Evolutionary conservation across 768 basidiomycete genomes (phyloP), one percentile per base, ranked within the genome.

Genomic region (Cystofilobasidium ferigula): DNA sequence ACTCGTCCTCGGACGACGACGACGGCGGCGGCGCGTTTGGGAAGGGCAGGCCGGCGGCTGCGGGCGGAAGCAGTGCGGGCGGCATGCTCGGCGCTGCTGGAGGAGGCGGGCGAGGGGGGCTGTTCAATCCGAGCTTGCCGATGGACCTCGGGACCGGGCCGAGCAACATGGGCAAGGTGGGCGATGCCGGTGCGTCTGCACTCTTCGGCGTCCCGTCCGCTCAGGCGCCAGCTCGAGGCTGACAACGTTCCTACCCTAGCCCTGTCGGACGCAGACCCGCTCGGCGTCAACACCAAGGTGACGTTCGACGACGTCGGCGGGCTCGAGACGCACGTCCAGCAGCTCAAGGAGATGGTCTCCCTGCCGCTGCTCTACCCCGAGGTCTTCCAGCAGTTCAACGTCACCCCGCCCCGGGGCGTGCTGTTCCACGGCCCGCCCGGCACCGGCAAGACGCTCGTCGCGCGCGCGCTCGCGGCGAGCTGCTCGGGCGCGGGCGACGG

Each of bases 341-440:
- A 91, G 10, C 78, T 98, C 67, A 98, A 97, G 78, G 95, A 99
- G 75, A 98, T 99, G 95, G 97, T 97, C 0, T 80, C 97, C 12
- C 81, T 99, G 0, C 95, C 95, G 1, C 79, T 99, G 0, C 78
- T 97, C 28, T 98, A 99, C 74, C 95, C 95, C 0, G 95, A 99
- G 76, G 85, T 99, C 18, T 98, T 98, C 74, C 89, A 93, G 70
- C 84, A 85, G 57, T 94, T 98, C 76, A 85, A 84, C 59, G 84
- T 99, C 43, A 97, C 91, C 0, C 95, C 95, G 47, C 95, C 95
- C 2, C 82, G 95, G 36, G 95, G 95, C 58, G 95, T 99, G 0
- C 78, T 99, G 26, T 95, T 99, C 77, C 94, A 98, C 73, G 95
- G 95, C 20, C 95, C 95, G 13, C 95, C 95, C 0, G 95, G 95